Evolutionary conservation across 2,329 filamentous ascomycete genomes (phyloP).

Genomic region (Diaporthe batatas): DNA sequence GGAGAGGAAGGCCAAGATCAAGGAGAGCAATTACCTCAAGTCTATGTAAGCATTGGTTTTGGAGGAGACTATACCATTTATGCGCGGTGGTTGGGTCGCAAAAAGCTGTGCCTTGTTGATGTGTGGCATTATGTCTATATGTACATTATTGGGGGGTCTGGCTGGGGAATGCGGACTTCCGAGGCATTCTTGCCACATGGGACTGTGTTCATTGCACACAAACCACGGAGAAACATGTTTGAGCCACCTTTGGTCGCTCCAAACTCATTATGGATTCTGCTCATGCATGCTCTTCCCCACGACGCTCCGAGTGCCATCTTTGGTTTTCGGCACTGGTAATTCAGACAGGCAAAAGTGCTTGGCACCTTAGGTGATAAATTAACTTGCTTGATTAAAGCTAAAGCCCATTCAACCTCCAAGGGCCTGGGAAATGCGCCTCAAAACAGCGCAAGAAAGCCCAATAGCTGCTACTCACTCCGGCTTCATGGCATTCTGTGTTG

Average conservation of each 20-base stretch:
- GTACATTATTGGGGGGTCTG: slow-evolving; percentile 18
- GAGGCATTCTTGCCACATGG: background rate
- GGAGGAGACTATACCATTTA: background rate
- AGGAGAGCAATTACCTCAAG: slow-evolving; percentile 89
- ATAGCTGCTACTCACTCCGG: background rate
- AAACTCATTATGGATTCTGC: background rate
- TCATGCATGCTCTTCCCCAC: background rate
- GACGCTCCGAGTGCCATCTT: background rate
- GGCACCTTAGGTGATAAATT: background rate
- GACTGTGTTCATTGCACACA: background rate
- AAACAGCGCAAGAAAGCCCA: background rate
- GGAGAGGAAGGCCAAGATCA: slow-evolving; percentile 81
- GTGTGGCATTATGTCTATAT: slow-evolving; percentile 3
- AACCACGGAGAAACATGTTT: background rate
- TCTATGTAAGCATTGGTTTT: slow-evolving; percentile 69
- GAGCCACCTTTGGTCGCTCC: background rate
- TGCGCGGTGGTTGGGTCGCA: background rate
- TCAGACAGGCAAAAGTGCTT: slow-evolving; percentile 11
- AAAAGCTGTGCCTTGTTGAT: background rate
- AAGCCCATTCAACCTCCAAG: background rate
- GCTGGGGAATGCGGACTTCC: background rate
- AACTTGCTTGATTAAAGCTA: background rate
- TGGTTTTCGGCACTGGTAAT: background rate
- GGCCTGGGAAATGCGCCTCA: background rate
- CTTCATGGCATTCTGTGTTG: too few species aligned